A percentile compares a stretch with the other conserved stretches of the same genome.
These are phyloP conservation scores for Trametes meyenii DNA, from an alignment of 768 basidiomycete species.

Conservation along the genomic window DNA sequence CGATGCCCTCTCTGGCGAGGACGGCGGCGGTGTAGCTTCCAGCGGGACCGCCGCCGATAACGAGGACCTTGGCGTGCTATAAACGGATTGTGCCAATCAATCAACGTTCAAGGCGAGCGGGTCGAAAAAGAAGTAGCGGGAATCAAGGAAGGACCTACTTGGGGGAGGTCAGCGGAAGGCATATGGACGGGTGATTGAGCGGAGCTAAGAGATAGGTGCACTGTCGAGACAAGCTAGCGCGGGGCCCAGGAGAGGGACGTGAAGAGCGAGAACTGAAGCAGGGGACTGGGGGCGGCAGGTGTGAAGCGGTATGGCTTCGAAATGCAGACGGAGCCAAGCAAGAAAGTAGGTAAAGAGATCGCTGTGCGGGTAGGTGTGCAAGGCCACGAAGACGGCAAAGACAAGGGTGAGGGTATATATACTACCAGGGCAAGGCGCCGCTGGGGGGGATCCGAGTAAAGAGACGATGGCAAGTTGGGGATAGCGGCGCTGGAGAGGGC, in stretches of 20 bases:
- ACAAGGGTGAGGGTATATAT: not conserved
- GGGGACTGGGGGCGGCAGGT: not conserved
- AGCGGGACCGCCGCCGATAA: constrained; percentile 63
- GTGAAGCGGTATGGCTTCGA: not conserved
- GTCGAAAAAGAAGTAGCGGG: no score
- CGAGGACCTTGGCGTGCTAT: constrained; percentile 43
- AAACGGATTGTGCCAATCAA: not conserved
- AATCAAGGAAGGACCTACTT: not conserved
- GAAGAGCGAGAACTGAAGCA: not conserved
- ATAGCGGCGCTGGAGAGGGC: not conserved
- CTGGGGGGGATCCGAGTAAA: no score
- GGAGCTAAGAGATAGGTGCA: not conserved
- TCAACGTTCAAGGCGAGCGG: not conserved
- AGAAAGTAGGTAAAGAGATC: not conserved
- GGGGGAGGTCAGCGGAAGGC: not conserved
- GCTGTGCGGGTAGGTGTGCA: not conserved
- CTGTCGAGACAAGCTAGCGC: not conserved
- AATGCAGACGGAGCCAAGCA: not conserved
- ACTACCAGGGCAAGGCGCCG: no score
- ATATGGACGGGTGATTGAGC: not conserved
- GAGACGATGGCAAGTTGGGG: no score
- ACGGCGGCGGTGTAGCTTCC: constrained; percentile 59
- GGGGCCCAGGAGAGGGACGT: not conserved
- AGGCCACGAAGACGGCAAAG: not conserved
- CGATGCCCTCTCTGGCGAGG: constrained; percentile 58